Percentiles rank a stretch among this genome's conserved stretches.
Conservation (phyloP, 768 basidiomycete species). For the Tricholoma flavovirens region DNA sequence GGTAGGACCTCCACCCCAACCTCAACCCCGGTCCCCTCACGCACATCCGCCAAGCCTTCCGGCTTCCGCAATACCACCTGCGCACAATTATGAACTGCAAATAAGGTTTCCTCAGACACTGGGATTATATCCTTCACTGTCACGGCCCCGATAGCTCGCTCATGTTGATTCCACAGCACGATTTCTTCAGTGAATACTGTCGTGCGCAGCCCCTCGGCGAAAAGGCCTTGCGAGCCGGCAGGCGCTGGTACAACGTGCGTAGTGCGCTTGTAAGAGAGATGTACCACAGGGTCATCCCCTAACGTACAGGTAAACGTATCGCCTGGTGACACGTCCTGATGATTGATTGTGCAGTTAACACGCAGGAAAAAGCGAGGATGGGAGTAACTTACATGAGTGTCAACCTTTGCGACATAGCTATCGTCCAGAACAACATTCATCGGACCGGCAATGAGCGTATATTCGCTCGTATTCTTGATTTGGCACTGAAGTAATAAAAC, state of each 20-base stretch:
- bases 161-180: slow-evolving; percentile 43
- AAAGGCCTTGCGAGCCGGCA: slow-evolving; percentile 30
- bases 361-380: background rate
- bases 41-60: slow-evolving; percentile 38
- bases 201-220: slow-evolving; percentile 37
- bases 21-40: slow-evolving; percentile 31
- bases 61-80: slow-evolving; percentile 44
- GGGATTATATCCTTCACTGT: slow-evolving; percentile 45
- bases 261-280: slow-evolving; percentile 40
- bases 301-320: slow-evolving; percentile 54
- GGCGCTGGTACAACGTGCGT: slow-evolving; percentile 22
- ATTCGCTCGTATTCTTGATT: slow-evolving; percentile 55
- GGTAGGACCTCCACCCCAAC: slow-evolving; percentile 11
- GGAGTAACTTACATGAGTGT: slow-evolving; percentile 31
- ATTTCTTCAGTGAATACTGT: slow-evolving; percentile 42
- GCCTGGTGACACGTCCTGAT: slow-evolving; percentile 40
- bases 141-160: slow-evolving; percentile 37
- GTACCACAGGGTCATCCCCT: slow-evolving; percentile 39
- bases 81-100: no score
- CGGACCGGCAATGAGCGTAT: slow-evolving; percentile 47
- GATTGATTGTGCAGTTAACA: background rate
- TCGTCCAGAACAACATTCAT: slow-evolving; percentile 54
- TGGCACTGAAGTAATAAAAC: slow-evolving; percentile 27
- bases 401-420: slow-evolving; percentile 49
- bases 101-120: slow-evolving; percentile 30